A percentile compares a stretch with the other conserved stretches of the same genome.
phyloP scores from a whole-genome alignment of 1,139 yeast genomes.

The Yamadazyma aaseri region DNA sequence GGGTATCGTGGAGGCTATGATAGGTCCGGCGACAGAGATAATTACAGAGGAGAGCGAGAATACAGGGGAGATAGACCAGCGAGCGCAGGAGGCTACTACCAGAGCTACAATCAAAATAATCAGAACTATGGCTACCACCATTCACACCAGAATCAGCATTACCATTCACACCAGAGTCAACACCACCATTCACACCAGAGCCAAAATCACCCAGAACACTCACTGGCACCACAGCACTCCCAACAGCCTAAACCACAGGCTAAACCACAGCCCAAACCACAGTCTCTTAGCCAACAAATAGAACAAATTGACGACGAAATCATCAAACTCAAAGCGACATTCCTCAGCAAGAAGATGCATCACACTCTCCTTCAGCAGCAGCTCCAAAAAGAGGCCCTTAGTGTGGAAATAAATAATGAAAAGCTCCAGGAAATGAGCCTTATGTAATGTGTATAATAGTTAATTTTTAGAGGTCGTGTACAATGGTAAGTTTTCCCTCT shows the following conservation, averaged over 20 bases:
- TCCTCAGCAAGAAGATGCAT: constrained; percentile 24
- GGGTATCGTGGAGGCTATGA: neutral
- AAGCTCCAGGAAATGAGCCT: constrained; percentile 44
- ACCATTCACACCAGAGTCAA: neutral
- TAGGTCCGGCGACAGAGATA: neutral
- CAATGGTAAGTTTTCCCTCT: too few relatives aligned
- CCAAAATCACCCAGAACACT: constrained; percentile 3
- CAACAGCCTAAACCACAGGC: constrained; percentile 2
- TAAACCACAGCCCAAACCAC: neutral
- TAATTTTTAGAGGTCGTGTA: too few relatives aligned
- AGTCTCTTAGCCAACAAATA: constrained; percentile 2
- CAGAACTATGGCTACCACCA: neutral
- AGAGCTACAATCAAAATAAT: constrained; percentile 1
- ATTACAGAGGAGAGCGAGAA: constrained; percentile 5
- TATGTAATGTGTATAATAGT: constrained; percentile 17
- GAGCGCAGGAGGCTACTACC: constrained; percentile 3
- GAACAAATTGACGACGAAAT: constrained; percentile 19
- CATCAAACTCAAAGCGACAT: constrained; percentile 24
- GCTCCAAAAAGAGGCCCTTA: constrained; percentile 32
- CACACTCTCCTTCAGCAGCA: constrained; percentile 28
- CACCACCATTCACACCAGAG: constrained; percentile 1
- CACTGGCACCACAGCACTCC: constrained; percentile 1
- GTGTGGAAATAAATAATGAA: constrained; percentile 38
- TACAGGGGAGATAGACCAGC: neutral
- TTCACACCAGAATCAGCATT: constrained; percentile 2